Percentiles rank a stretch among this genome's conserved stretches.
Evolutionary conservation across 305 asterid genomes (phyloP).

Genomic region (Solanum hybrid): DNA sequence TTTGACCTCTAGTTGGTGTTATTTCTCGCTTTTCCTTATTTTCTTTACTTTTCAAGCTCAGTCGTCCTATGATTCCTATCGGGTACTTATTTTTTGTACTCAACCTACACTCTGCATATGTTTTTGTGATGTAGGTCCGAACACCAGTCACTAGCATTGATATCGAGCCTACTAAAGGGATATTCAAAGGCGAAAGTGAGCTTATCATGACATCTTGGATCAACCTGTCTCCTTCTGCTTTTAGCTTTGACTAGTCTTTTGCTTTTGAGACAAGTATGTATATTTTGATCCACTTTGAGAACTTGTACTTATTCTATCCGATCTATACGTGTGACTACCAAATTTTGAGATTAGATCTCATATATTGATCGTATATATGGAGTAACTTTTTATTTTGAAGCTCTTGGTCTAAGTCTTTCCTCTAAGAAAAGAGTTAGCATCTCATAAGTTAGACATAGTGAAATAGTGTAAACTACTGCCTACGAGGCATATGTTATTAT

Average conservation of each 20-base stretch:
- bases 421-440: not conserved
- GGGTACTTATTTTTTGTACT: not conserved
- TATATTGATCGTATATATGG: not conserved
- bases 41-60: not conserved
- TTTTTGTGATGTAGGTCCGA: not conserved
- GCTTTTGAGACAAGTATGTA: not conserved
- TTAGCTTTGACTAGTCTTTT: not conserved
- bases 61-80: not conserved
- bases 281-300: not conserved
- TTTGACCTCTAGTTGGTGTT: not conserved
- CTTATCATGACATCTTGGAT: not conserved
- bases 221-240: not conserved
- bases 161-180: not conserved
- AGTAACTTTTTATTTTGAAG: not conserved
- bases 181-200: not conserved
- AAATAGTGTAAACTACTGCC: not conserved
- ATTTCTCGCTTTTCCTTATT: not conserved
- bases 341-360: not conserved
- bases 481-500: not conserved
- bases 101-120: not conserved
- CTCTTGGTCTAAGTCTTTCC: not conserved
- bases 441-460: not conserved
- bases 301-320: not conserved
- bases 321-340: not conserved
- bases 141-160: not conserved